Evolutionary conservation across 371 early-diverging fungal genomes (phyloP).

Genomic region (Mortierella sp.): DNA sequence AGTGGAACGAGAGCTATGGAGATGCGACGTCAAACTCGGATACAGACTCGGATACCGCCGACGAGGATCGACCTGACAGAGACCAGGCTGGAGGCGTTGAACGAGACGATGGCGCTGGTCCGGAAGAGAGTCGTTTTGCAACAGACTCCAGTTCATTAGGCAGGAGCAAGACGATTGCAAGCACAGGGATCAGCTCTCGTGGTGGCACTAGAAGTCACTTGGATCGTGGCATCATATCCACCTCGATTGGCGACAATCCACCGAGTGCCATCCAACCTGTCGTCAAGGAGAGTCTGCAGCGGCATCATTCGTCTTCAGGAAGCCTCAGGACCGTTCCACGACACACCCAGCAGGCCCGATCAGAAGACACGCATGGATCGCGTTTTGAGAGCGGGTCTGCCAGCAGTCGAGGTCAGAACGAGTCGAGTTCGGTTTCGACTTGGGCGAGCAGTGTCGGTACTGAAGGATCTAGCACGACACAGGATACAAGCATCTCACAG

Average conservation of each 20-base stretch:
- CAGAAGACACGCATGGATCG: not conserved
- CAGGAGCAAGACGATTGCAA: slow-evolving; percentile 43
- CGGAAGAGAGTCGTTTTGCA: not conserved
- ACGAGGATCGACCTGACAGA: not conserved
- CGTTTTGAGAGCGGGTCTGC: not conserved
- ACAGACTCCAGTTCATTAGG: slow-evolving; percentile 14
- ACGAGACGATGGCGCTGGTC: not conserved
- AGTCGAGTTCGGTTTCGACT: not conserved
- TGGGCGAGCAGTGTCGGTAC: not conserved
- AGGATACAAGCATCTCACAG: not conserved
- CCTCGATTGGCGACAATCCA: not conserved
- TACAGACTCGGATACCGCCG: slow-evolving; percentile 17
- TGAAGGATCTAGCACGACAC: not conserved
- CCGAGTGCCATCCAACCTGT: not conserved
- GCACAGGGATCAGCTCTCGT: slow-evolving; percentile 36
- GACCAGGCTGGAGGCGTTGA: not conserved
- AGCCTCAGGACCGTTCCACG: slow-evolving; percentile 44
- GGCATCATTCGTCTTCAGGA: slow-evolving; percentile 40
- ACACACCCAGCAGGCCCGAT: slow-evolving; percentile 25
- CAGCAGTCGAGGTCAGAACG: not conserved
- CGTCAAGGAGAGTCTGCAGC: slow-evolving; percentile 12
- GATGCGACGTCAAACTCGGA: slow-evolving; percentile 23
- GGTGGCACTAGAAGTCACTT: not conserved
- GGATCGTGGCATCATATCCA: not conserved
- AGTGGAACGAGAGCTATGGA: not conserved